Conservation (phyloP, 371 early-diverging fungal species). For the Mucor piriformis region DNA sequence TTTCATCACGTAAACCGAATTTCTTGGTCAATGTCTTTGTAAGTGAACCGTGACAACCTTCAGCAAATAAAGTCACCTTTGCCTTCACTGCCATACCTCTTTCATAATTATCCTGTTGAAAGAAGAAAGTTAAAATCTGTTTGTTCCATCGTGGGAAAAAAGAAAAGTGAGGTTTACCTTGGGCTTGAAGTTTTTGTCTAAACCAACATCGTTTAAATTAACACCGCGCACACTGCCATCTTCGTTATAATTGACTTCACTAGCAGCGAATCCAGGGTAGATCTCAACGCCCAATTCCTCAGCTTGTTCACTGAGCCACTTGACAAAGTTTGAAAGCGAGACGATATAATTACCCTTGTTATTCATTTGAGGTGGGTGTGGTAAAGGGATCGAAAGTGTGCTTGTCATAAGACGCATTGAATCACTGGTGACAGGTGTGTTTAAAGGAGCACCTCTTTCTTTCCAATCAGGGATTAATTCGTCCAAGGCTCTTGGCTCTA, state of each 20-base stretch:
- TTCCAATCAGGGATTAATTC: conserved; percentile 98
- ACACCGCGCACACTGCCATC: conserved; percentile 93
- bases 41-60: conserved; percentile 97
- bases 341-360: conserved; percentile 98
- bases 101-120: conserved; percentile 77
- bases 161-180: conserved; percentile 50
- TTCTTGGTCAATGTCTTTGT: conserved; percentile 89
- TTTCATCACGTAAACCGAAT: conserved; percentile 86
- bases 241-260: conserved; percentile 88
- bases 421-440: conserved; percentile 87
- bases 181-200: conserved; percentile 87
- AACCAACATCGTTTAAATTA: conserved; percentile 95
- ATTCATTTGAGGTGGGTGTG: conserved; percentile 96
- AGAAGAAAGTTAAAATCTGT: background rate
- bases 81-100: conserved; percentile 96
- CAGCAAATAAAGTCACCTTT: conserved; percentile 94
- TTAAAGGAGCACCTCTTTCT: conserved; percentile 91
- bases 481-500: conserved; percentile 91
- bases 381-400: conserved; percentile 83
- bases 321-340: conserved; percentile 88
- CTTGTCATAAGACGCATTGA: conserved; percentile 86
- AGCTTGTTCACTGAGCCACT: conserved; percentile 97
- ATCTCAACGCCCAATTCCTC: conserved; percentile 96
- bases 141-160: conserved; percentile 23
- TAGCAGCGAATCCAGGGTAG: conserved; percentile 92